These are phyloP conservation scores for Cicer yamashitae DNA, from an alignment of 306 rosid species.

Conservation along the genomic window DNA sequence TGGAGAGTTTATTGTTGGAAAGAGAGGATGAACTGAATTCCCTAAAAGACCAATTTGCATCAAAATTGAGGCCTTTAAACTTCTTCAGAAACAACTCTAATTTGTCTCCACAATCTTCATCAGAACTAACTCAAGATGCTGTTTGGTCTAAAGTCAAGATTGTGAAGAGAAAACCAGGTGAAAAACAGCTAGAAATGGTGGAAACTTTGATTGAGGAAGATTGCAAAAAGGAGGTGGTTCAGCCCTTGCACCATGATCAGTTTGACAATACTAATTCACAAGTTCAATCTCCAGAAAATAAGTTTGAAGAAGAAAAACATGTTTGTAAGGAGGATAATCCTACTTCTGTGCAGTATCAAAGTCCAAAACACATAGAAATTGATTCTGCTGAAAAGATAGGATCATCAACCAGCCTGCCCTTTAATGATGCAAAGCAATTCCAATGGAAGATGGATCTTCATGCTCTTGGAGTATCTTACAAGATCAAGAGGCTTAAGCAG, in stretches of 20 bases:
- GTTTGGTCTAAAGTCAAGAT: constrained; percentile 57
- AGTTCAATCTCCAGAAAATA: constrained; percentile 53
- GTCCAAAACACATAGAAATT: constrained; percentile 40
- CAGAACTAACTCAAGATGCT: constrained; percentile 51
- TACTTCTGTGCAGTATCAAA: constrained; percentile 38
- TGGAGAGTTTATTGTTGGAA: constrained; percentile 69
- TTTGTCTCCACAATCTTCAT: constrained; percentile 50
- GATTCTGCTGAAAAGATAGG: constrained; percentile 44
- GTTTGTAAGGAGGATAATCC: constrained; percentile 40
- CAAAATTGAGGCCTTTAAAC: constrained; percentile 55
- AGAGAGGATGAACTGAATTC: constrained; percentile 65
- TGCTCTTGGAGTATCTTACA: constrained; percentile 90
- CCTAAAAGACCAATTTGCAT: constrained; percentile 65
- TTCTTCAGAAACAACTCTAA: constrained; percentile 48
- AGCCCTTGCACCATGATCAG: constrained; percentile 17
- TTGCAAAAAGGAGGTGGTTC: constrained; percentile 43
- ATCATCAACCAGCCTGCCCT: constrained; percentile 47
- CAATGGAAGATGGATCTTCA: constrained; percentile 92
- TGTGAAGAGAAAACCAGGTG: constrained; percentile 57
- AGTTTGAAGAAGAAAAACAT: constrained; percentile 47
- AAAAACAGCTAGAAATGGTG: constrained; percentile 56
- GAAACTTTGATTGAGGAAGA: constrained; percentile 53
- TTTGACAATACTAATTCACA: constrained; percentile 30
- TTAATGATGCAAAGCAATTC: constrained; percentile 62
- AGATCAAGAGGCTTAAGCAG: constrained; percentile 92